Percentiles rank a stretch among this genome's conserved stretches.
Evolutionary conservation across 495 filamentous ascomycete species (phyloP).

Genomic region (Penicillium cataractarum): DNA sequence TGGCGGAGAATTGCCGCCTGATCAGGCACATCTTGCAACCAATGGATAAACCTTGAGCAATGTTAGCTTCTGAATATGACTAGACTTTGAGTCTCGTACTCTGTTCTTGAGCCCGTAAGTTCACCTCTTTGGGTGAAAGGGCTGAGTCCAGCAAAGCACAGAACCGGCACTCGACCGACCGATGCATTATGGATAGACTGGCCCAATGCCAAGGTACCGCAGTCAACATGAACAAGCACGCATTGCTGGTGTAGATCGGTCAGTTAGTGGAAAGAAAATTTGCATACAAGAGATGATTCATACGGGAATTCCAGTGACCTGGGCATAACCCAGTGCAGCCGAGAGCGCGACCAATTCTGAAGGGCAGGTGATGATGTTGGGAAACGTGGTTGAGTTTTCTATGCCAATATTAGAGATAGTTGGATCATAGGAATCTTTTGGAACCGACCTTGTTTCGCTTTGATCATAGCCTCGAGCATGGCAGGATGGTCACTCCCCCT

Average conservation of each 20-base stretch:
- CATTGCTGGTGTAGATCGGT: constrained; percentile 53
- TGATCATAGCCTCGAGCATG: constrained; percentile 90
- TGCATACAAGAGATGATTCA: background rate
- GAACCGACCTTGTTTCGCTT: constrained; percentile 56
- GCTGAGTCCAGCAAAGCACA: constrained; percentile 85
- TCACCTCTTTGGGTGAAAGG: constrained; percentile 88
- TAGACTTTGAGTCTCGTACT: constrained; percentile 52
- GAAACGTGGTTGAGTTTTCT: constrained; percentile 62
- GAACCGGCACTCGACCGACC: constrained; percentile 75
- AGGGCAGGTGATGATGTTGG: constrained; percentile 83
- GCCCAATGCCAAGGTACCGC: constrained; percentile 86
- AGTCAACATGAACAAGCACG: constrained; percentile 91
- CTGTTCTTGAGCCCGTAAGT: constrained; percentile 78
- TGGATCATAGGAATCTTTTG: too few relatives aligned
- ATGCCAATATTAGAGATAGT: too few relatives aligned
- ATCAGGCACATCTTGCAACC: constrained; percentile 92
- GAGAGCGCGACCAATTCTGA: constrained; percentile 95
- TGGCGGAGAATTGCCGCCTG: constrained; percentile 84
- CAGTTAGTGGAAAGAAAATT: background rate
- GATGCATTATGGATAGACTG: constrained; percentile 88
- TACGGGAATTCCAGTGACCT: constrained; percentile 69
- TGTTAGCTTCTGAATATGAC: background rate
- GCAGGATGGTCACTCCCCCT: constrained; percentile 80
- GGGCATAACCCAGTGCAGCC: constrained; percentile 90
- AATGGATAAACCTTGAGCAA: constrained; percentile 64